These are phyloP conservation scores for Paramecium pentaurelia DNA, from an alignment of 73 alveolate species.

Conservation along the genomic window DNA sequence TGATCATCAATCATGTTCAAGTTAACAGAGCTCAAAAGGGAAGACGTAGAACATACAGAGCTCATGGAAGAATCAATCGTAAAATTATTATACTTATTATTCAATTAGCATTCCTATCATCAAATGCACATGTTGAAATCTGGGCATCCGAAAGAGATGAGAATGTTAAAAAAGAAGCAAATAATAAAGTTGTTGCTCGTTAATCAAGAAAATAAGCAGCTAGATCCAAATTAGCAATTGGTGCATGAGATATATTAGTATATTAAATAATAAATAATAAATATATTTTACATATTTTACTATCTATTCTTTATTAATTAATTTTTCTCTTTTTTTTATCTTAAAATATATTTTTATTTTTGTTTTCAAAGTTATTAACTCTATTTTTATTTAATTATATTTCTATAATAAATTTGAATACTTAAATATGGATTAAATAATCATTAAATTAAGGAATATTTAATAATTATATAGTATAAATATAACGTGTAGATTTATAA, in stretches of 20 bases:
- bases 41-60: slow-evolving; percentile 98
- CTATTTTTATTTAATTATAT: not conserved
- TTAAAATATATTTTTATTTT: too few relatives aligned
- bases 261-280: not conserved
- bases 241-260: slow-evolving; percentile 45
- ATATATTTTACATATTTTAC: not conserved
- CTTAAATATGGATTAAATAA: not conserved
- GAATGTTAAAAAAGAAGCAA: slow-evolving; percentile 87
- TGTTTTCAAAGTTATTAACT: not conserved
- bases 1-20: slow-evolving; percentile 79
- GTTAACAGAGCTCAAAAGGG: slow-evolving; percentile 95
- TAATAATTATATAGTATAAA: not conserved
- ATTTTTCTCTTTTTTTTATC: too few relatives aligned
- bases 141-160: slow-evolving; percentile 86
- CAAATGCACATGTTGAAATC: slow-evolving; percentile 91
- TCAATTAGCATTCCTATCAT: slow-evolving; percentile 74
- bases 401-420: too few relatives aligned
- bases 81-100: not conserved
- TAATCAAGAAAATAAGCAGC: slow-evolving; percentile 75
- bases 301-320: too few relatives aligned
- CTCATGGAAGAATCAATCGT: slow-evolving; percentile 96
- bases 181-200: slow-evolving; percentile 61
- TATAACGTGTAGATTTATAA: not conserved
- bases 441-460: not conserved
- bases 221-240: slow-evolving; percentile 73